phyloP scores from a whole-genome alignment of 495 filamentous ascomycete species.

The Pyrenopolyporus hunteri region DNA sequence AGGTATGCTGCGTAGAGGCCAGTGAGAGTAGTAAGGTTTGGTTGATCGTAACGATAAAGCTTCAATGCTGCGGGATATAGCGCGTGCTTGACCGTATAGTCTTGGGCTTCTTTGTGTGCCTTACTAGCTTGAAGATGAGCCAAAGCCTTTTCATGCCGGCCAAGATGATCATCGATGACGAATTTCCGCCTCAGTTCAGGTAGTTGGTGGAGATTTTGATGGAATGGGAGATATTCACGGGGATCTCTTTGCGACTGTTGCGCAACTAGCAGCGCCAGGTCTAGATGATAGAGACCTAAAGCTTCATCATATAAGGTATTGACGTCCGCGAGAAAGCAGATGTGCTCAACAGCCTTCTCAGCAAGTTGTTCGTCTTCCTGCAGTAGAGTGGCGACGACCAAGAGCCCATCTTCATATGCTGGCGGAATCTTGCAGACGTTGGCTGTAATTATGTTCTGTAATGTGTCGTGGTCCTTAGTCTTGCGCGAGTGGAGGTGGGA shows the following conservation, averaged over 20 bases:
- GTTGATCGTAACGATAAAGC: conserved; percentile 80
- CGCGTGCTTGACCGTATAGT: conserved; percentile 76
- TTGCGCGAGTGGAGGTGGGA: conserved; percentile 65
- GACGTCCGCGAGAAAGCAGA: conserved; percentile 94
- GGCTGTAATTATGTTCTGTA: conserved; percentile 93
- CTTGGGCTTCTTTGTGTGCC: conserved; percentile 72
- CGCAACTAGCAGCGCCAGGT: conserved; percentile 86
- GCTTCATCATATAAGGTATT: conserved; percentile 92
- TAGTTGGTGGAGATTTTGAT: conserved; percentile 82
- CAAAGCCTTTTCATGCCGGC: conserved; percentile 76
- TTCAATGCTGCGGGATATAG: conserved; percentile 79
- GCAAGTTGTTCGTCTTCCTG: conserved; percentile 69
- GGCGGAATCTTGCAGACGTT: conserved; percentile 92
- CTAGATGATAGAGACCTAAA: conserved; percentile 87
- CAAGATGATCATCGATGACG: conserved; percentile 86
- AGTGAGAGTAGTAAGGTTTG: conserved; percentile 63
- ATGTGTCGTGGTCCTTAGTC: conserved; percentile 59
- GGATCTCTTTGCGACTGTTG: conserved; percentile 97
- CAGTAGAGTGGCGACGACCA: conserved; percentile 76
- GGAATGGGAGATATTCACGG: conserved; percentile 92
- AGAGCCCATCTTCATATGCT: conserved; percentile 83
- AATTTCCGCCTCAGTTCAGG: conserved; percentile 71
- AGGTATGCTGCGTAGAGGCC: conserved; percentile 80
- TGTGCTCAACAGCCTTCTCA: conserved; percentile 89
- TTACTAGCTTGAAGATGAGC: conserved; percentile 69